Evolutionary conservation across 345 rosid genomes (phyloP).

Genomic region (Camelina laxa): DNA sequence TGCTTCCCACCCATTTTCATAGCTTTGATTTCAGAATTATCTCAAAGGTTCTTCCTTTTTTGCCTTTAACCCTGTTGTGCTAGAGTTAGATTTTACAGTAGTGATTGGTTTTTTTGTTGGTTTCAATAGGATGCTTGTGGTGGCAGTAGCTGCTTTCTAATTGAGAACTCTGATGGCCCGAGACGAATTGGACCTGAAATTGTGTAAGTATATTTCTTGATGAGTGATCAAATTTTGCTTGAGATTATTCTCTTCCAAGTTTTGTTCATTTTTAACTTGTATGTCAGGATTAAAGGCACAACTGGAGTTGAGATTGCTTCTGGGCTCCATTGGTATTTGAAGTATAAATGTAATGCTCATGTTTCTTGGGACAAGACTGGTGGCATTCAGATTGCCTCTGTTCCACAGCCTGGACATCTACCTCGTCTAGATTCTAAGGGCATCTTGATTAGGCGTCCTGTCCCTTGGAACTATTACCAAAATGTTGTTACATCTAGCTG

Average conservation of each 20-base stretch:
- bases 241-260: neutral
- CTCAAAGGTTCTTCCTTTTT: conserved; percentile 59
- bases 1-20: conserved; percentile 67
- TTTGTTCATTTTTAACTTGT: conserved; percentile 1
- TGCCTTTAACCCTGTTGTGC: neutral
- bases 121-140: conserved; percentile 74
- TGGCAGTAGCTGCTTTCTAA: conserved; percentile 70
- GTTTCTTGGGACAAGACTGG: conserved; percentile 97
- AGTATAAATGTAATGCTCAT: conserved; percentile 87
- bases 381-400: conserved; percentile 75
- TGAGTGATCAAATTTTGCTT: neutral
- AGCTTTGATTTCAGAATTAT: conserved; percentile 74
- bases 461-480: conserved; percentile 97
- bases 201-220: conserved; percentile 53
- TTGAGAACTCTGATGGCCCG: conserved; percentile 51
- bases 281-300: conserved; percentile 73
- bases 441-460: conserved; percentile 76
- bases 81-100: neutral
- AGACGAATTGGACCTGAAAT: conserved; percentile 65
- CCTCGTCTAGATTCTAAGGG: conserved; percentile 67
- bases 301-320: conserved; percentile 87
- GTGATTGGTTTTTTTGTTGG: neutral
- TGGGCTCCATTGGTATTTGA: conserved; percentile 93
- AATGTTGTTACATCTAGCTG: conserved; percentile 96
- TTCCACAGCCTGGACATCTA: conserved; percentile 73